A percentile compares a stretch with the other conserved stretches of the same genome.
Evolutionary conservation across 2,329 filamentous ascomycete genomes (phyloP).

Genomic region (Plenodomus lindquistii): DNA sequence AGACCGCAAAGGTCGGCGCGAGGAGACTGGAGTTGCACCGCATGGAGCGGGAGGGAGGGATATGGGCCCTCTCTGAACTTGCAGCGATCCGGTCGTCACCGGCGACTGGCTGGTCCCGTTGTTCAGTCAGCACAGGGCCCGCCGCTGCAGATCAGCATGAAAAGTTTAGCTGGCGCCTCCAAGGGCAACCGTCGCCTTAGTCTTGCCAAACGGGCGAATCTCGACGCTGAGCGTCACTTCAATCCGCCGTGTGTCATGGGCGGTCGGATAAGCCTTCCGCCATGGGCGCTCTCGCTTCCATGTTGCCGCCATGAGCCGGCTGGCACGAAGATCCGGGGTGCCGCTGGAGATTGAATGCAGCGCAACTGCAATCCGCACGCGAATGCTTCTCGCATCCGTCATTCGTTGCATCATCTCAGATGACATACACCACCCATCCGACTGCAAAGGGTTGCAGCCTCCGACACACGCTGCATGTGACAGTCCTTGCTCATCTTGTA

Average conservation of each 20-base stretch:
- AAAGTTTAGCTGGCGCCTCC: not conserved
- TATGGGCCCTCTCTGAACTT: slow-evolving; percentile 12
- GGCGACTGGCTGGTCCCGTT: slow-evolving; percentile 15
- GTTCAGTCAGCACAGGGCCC: slow-evolving; percentile 17
- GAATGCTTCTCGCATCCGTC: too few species aligned
- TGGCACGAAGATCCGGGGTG: not conserved
- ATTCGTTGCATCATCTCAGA: not conserved
- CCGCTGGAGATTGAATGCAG: too few species aligned
- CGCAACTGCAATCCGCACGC: not conserved
- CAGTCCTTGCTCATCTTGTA: too few species aligned
- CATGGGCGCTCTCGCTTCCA: not conserved
- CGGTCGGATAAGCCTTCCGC: not conserved
- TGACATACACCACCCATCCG: too few species aligned
- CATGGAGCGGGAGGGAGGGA: slow-evolving; percentile 11
- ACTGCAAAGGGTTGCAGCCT: too few species aligned
- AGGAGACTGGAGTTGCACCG: slow-evolving; percentile 1
- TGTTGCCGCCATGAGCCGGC: not conserved
- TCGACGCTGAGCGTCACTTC: not conserved
- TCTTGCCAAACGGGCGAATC: not conserved
- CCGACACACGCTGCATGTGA: too few species aligned
- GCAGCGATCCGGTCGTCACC: slow-evolving; percentile 20
- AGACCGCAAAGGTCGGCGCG: not conserved
- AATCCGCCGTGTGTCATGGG: not conserved
- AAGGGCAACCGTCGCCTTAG: slow-evolving; percentile 8
- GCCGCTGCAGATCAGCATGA: slow-evolving; percentile 6